Base-by-base conservation (phyloP, 306 rosid species). In the Vigna unguiculata region DNA sequence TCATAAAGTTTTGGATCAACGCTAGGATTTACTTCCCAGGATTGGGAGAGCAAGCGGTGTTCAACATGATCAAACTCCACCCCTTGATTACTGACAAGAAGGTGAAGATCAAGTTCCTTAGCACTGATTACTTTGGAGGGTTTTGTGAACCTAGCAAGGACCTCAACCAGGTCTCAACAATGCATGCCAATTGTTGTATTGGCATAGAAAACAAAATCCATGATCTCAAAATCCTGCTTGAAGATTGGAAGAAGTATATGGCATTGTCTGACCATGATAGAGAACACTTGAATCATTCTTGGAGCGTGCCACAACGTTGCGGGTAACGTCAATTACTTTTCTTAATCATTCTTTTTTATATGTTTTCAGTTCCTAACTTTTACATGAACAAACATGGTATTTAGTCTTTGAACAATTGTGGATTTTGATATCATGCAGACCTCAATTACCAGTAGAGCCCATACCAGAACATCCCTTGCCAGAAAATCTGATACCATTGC, bases 141-240 rank as follows among this genome's bases (percentile, higher is more conserved):
- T 92, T 94, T 82, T 94, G 98, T 72, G 71, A 90, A 34, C 9
- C 82, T 1, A 84, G 92, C 48, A 53, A 17, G 38, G 85, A 92
- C 66, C 36, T 94, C 0, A 80, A 73, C 88, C 9, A 41, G 22
- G 95, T 83, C 8, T 60, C 81, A 47, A 94, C 98, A 6, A 84
- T 92, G 97, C 98, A 94, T 69, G 98, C 98, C 4, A 94, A 94
- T 78, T 94, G 98, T 41, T 94, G 98, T 72, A 62, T 88, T 40
- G 98, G 98, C 32, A 80, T 87, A 3, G 74, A 85, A 0, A 94
- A 88, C 75, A 94, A 94, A 48, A 66, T 94, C 72, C 43, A 82
- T 68, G 97, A 92, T 81, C 98, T 94, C 4, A 79, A 41, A 24
- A 71, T 84, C 63, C 67, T 94, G 89, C 95, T 94, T 22, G 51